Evolutionary conservation across 169 alveolate genomes (phyloP), one percentile per base, ranked within the genome.

Genomic region (Plasmodium falciparum): DNA sequence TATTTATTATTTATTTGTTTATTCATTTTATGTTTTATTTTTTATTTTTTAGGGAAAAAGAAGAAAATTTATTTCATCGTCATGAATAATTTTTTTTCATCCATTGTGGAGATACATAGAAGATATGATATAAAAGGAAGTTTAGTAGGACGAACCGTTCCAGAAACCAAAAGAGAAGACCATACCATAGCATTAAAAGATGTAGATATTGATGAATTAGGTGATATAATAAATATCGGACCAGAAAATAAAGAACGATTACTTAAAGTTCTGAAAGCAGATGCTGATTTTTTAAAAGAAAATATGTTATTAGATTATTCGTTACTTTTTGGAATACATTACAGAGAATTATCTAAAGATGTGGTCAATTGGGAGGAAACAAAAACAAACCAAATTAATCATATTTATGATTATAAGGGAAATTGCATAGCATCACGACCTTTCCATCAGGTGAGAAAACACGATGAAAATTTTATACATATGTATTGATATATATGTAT

Each of bases 51-150:
- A 65, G 89, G 54, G 33, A 17, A 54, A 20, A 63, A 15, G 50
- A 62, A 69, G 54, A 96, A 97, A 80, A 89, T 96, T 54, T 98
- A 97, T 94, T 98, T 98, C 85, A 96, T 98, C n/a, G 98, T 98
- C 29, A 98, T 98, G 99, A 97, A 95, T 63, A 98, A 98, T 94
- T 96, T 98, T 59, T 98, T 98, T 89, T 96, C 97, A 75, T 97
- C 99, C 20, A 94, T 97, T 0, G 98, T 96, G 29, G 97, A 97
- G 50, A 94, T 97, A 9, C 97, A 96, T 86, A 88, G 97, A 52
- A 93, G 99, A 90, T 97, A 92, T 85, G 99, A 97, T 74, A 85
- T 97, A 39, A 97, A 97, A 93, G 99, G 99, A 9, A 95, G 98
- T 63, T 94, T 94, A 86, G 94, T 96, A 5, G 99, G 99, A 9